Conservation (phyloP, 75 land plant genomes). For the Sequoiadendron giganteum region DNA sequence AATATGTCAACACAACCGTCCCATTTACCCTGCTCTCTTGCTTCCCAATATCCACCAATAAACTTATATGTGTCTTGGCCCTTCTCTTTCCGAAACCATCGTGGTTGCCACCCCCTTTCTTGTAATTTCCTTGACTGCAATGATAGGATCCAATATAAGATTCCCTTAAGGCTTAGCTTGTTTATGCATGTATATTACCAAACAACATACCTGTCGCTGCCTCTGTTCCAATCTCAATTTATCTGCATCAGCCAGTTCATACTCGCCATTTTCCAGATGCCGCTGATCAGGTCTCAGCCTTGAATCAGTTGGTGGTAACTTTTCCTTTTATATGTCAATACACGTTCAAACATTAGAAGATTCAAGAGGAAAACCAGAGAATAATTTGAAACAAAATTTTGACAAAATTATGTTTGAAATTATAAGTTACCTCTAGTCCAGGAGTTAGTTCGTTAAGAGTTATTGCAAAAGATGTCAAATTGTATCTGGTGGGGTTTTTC, state of each 20-base stretch:
- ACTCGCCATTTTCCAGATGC: slow-evolving; percentile 90
- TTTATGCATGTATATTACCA: not conserved
- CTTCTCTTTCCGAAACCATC: slow-evolving; percentile 86
- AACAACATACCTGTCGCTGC: slow-evolving; percentile 16
- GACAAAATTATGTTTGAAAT: slow-evolving; percentile 4
- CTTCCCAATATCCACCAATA: slow-evolving; percentile 92
- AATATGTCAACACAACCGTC: slow-evolving; percentile 77
- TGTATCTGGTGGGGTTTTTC: slow-evolving; percentile 67
- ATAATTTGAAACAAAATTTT: not conserved
- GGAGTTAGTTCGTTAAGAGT: slow-evolving; percentile 90
- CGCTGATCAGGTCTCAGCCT: slow-evolving; percentile 89
- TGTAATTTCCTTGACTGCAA: slow-evolving; percentile 81
- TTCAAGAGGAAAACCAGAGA: not conserved
- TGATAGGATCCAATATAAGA: not conserved
- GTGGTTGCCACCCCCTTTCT: slow-evolving; percentile 91
- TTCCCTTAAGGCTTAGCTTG: not conserved
- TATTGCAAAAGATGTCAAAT: slow-evolving; percentile 88
- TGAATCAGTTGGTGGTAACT: slow-evolving; percentile 90
- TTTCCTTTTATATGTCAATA: slow-evolving; percentile 49
- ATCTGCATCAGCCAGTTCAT: slow-evolving; percentile 77
- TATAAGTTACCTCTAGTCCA: slow-evolving; percentile 64
- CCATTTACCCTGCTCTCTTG: slow-evolving; percentile 66
- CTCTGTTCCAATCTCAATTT: slow-evolving; percentile 86
- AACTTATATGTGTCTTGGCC: slow-evolving; percentile 60
- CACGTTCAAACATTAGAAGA: not conserved